Evolutionary conservation across 148 eudicot species (phyloP).

Genomic region (Cornus kousa): DNA sequence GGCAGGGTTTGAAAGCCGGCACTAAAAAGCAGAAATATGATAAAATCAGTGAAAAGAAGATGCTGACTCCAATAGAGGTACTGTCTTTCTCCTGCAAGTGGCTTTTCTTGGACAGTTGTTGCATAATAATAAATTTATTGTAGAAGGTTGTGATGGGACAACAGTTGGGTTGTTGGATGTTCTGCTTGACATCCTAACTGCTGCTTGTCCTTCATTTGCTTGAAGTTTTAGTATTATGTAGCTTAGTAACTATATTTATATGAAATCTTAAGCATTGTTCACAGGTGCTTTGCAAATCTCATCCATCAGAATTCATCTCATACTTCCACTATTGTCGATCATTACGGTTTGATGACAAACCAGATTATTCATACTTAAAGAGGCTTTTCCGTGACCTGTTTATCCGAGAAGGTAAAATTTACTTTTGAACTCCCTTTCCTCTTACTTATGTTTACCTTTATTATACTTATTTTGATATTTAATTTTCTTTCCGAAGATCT

Average conservation of each 20-base stretch:
- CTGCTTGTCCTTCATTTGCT: not conserved
- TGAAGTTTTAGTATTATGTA: not conserved
- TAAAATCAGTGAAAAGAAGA: constrained; percentile 96
- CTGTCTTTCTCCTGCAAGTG: not conserved
- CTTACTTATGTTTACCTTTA: no score
- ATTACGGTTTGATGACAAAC: constrained; percentile 94
- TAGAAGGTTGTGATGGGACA: not conserved
- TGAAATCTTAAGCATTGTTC: constrained; percentile 6
- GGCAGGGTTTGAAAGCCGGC: constrained; percentile 99
- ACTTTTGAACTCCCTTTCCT: not conserved
- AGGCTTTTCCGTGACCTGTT: constrained; percentile 94
- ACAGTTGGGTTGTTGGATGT: no score
- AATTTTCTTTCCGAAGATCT: not conserved
- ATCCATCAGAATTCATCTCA: constrained; percentile 89
- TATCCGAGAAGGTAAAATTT: constrained; percentile 76
- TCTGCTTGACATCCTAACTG: not conserved
- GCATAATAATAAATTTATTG: not conserved
- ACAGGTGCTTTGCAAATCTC: constrained; percentile 84
- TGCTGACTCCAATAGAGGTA: constrained; percentile 96
- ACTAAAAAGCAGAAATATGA: constrained; percentile 98
- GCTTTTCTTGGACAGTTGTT: not conserved
- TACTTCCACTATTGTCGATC: constrained; percentile 99
- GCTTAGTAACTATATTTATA: not conserved
- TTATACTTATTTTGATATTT: not conserved
- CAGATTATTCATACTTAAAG: constrained; percentile 95